Conservation (phyloP, 192 early-diverging fungal species). For the Backusella luteola region DNA sequence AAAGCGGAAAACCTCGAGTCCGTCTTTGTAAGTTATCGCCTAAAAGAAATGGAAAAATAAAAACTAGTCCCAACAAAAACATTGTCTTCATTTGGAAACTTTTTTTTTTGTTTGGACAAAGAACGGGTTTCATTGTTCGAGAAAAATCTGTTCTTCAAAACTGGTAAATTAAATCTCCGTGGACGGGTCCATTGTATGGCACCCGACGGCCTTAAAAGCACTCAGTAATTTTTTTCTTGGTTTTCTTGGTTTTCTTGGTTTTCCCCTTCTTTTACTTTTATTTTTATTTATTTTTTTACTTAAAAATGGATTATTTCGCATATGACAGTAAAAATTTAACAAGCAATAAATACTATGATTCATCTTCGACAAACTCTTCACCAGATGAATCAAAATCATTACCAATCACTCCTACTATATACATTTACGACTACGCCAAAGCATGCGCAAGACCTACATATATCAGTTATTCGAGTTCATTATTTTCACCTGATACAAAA, state of each 20-base stretch:
- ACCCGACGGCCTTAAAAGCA: not conserved
- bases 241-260: not conserved
- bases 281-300: not conserved
- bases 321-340: not conserved
- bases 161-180: not conserved
- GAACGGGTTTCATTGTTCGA: not conserved
- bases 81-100: not conserved
- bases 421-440: not conserved
- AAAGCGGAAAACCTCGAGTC: not conserved
- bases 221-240: not conserved
- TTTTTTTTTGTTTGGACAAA: not conserved
- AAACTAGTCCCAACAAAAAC: not conserved
- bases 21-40: not conserved
- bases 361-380: not conserved
- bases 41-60: not conserved
- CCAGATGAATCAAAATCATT: not conserved
- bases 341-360: not conserved
- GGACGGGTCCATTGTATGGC: not conserved
- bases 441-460: not conserved
- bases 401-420: constrained; percentile 12
- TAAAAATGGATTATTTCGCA: constrained; percentile 25
- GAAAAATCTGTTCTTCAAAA: not conserved
- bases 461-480: constrained; percentile 6
- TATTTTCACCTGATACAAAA: not conserved
- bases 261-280: not conserved